These are phyloP conservation scores for Chromosphaera perkinsii DNA, from an alignment of 208 protist species.

Conservation along the genomic window DNA sequence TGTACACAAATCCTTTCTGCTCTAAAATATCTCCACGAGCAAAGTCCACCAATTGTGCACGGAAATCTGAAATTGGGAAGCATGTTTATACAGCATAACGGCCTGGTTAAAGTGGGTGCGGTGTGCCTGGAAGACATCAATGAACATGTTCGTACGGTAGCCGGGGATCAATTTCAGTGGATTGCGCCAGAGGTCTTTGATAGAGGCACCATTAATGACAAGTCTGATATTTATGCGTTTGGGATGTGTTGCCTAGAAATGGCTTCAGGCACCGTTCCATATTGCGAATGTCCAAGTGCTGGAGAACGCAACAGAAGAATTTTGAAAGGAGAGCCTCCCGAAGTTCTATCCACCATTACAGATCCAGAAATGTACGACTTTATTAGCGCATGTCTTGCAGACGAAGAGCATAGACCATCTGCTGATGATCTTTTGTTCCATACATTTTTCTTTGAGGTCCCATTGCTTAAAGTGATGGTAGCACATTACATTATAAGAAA, in stretches of 20 bases:
- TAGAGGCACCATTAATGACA: neutral
- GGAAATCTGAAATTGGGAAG: constrained; percentile 13
- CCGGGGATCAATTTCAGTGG: neutral
- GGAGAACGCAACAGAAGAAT: neutral
- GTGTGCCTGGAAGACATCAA: constrained; percentile 23
- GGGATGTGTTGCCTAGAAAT: neutral
- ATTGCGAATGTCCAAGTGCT: neutral
- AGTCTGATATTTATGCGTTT: neutral
- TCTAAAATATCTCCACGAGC: constrained; percentile 14
- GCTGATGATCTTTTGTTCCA: constrained; percentile 10
- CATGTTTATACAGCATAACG: constrained; percentile 22
- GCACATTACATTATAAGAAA: neutral
- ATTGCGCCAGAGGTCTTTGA: neutral
- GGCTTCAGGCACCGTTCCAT: neutral
- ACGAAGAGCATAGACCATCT: neutral
- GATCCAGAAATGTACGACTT: constrained; percentile 10
- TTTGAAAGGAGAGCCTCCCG: neutral
- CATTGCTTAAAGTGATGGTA: neutral
- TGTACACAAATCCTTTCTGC: constrained; percentile 24
- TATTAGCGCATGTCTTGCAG: neutral
- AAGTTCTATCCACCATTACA: neutral
- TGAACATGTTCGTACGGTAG: constrained; percentile 3
- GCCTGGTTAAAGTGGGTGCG: constrained; percentile 16
- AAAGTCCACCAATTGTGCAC: constrained; percentile 13
- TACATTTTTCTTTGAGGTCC: constrained; percentile 7